Evolutionary conservation across 768 basidiomycete species (phyloP), one percentile per base, ranked within the genome.

Genomic region (Mycena galericulata): DNA sequence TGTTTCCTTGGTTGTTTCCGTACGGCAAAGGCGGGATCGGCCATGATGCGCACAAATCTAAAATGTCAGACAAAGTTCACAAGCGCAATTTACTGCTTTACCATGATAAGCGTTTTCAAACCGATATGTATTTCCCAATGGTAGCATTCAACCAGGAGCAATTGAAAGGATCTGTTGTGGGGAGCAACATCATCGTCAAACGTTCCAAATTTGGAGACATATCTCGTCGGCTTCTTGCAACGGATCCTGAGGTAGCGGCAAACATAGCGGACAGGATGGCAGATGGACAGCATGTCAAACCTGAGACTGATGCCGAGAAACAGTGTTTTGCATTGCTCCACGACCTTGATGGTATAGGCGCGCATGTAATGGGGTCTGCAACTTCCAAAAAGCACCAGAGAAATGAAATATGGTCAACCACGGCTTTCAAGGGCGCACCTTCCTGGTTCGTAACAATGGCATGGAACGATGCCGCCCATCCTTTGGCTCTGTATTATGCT

Each of bases 131-230:
- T 74, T 51, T 82, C 66, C 73, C 80, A 0, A 76, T 84, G 15
- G 66, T 83, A 14, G 77, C 76, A 0, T 84, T 84, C 55, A 84
- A 79, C 51, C 81, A 85, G 47, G 65, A 77, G 30, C 84, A 84
- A 53, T 76, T 85, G 4, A 79, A 78, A 45, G 61, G 53, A 2
- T 72, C 75, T 10, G 70, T 75, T 0, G 74, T 64, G 0, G 77
- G 74, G 4, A 75, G 81, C 4, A 82, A 72, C 60, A 47, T 81
- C 3, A 27, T 78, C 1, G 70, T 76, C 2, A 70, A 80, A 49
- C 73, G 67, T 22, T 49, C 41, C 1, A 69, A 73, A 18, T 81
- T 83, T 72, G 47, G 56, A 29, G 54, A 66, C 9, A 75, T 83
- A 10, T 34, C 76, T 1, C 9, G 72, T 0, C 29, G 74, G 7